phyloP scores from a whole-genome alignment of 106 monocot species.

The Vanilla planifolia region DNA sequence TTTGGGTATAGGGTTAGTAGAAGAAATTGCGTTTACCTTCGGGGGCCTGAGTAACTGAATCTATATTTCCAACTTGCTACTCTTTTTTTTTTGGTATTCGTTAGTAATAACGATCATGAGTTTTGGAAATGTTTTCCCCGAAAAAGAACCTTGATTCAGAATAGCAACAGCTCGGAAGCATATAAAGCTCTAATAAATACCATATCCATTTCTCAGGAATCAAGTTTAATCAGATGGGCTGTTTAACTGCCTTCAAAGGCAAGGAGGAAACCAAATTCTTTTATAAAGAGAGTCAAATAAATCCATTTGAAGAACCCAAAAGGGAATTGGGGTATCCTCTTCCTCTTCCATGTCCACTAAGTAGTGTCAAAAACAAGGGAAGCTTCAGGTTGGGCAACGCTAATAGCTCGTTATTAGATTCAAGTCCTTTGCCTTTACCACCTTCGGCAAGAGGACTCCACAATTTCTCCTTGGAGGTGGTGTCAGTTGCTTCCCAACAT shows the following conservation, averaged over 20 bases:
- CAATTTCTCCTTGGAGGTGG: conserved; percentile 61
- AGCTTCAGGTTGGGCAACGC: conserved; percentile 47
- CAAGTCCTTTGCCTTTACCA: conserved; percentile 64
- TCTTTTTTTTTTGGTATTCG: too few relatives aligned
- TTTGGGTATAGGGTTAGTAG: too few relatives aligned
- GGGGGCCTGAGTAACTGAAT: too few relatives aligned
- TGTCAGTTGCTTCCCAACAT: conserved; percentile 48
- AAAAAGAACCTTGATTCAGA: too few relatives aligned
- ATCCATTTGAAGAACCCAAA: conserved; percentile 70
- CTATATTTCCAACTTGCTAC: too few relatives aligned
- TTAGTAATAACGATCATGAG: too few relatives aligned
- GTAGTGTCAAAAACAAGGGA: too few relatives aligned
- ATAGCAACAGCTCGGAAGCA: too few relatives aligned
- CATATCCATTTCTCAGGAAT: too few relatives aligned
- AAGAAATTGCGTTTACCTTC: too few relatives aligned
- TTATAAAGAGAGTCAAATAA: conserved; percentile 14
- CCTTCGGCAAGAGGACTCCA: conserved; percentile 35
- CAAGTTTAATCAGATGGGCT: conserved; percentile 1
- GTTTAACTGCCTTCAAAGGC: conserved; percentile 41
- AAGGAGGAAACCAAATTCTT: conserved; percentile 40
- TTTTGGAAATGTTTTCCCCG: too few relatives aligned
- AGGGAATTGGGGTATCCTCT: conserved; percentile 39
- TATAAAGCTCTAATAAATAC: too few relatives aligned
- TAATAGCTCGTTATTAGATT: conserved; percentile 19
- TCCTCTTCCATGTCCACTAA: conserved; percentile 45